Evolutionary conservation across 768 basidiomycete genomes (phyloP), one percentile per base, ranked within the genome.

Genomic region (Tulasnella sp.): DNA sequence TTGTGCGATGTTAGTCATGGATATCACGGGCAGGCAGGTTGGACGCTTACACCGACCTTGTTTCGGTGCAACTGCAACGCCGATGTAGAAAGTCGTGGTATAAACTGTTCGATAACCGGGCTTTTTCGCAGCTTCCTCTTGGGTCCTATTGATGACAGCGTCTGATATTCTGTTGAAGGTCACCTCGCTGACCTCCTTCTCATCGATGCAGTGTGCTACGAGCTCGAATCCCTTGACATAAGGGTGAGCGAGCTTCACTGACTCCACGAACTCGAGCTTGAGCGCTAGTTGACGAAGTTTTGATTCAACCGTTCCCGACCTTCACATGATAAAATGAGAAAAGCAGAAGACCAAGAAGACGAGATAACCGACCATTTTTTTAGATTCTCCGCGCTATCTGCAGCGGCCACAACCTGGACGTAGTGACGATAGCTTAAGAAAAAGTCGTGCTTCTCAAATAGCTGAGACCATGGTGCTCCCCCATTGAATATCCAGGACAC

Each of bases 281-380:
- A 97, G 97, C 78, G 99, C 96, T 39, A 99, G 89, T 85, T 96
- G 96, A 68, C 98, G 92, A 87, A 99, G 89, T 83, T 94, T 91
- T 31, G 98, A 98, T 87, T 99, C 97, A 39, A 99, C 98, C n/a
- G 97, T 98, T 68, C 97, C 97, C n/a, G 96, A 86, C 92, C 92
- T 93, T 74, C 0, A 74, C 56, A 56, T 34, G 82, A n/a, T 58
- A 6, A 16, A 21, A 48, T 40, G 27, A 48, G 44, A 7, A 16
- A 71, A 4, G 19, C 36, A 9, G 34, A 16, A 1, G 19, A 38
- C 7, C 3, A 16, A 21, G 18, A 21, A 58, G 6, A 16, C 72
- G 27, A 75, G 38, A 27, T 24, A 46, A 85, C 91, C 78, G 83
- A 97, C 97, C 97, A 99, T 87, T 98, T 98, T 80, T 94, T 90